Conservation (phyloP, 176 grass and related monocot genomes). For the Avena atlantica region DNA sequence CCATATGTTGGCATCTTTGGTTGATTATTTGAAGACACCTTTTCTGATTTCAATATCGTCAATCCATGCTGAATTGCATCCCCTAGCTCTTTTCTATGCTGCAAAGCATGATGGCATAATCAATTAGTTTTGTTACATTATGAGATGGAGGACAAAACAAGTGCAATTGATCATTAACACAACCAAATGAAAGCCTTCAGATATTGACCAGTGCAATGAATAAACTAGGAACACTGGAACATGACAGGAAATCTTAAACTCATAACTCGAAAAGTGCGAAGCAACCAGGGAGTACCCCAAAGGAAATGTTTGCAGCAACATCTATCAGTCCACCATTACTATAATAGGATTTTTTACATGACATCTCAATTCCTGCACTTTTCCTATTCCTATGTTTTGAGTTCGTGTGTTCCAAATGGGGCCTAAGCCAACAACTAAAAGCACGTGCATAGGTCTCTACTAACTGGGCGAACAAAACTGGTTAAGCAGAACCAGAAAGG, state of each 20-base stretch:
- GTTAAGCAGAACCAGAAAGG: not conserved
- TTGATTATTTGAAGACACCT: constrained; percentile 74
- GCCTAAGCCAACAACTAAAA: not conserved
- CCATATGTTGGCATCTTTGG: constrained; percentile 97
- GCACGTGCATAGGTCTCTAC: not conserved
- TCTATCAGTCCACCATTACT: not conserved
- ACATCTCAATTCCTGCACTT: too few relatives aligned
- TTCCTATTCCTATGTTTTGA: not conserved
- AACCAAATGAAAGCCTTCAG: constrained; percentile 27
- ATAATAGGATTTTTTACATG: not conserved
- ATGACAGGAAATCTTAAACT: constrained; percentile 6
- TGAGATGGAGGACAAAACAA: not conserved
- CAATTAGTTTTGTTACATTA: constrained; percentile 29
- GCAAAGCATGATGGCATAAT: constrained; percentile 41
- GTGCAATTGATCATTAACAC: constrained; percentile 15
- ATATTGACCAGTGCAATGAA: not conserved
- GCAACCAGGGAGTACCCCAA: not conserved
- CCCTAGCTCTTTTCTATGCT: constrained; percentile 92
- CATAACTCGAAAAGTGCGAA: constrained; percentile 5
- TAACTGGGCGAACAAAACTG: not conserved
- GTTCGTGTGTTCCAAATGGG: not conserved
- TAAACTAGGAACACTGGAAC: constrained; percentile 28
- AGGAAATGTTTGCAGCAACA: constrained; percentile 33
- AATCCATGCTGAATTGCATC: constrained; percentile 90
- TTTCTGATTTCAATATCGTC: constrained; percentile 90